phyloP scores from a whole-genome alignment of 1,284 basidiomycete species.

The Taiwanofungus camphoratus region DNA sequence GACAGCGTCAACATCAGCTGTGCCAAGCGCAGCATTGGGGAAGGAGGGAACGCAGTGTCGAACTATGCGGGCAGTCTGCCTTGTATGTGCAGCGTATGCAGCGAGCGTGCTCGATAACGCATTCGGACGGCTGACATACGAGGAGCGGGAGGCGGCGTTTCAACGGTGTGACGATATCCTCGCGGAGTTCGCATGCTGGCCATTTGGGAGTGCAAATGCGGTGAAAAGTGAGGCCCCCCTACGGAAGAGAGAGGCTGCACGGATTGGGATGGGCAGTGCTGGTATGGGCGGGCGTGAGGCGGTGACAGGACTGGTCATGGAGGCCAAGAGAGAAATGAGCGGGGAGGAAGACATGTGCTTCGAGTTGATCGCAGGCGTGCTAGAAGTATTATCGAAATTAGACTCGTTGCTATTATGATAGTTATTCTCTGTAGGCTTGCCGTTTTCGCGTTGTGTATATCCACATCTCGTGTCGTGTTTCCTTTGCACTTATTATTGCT shows the following conservation, averaged over 20 bases:
- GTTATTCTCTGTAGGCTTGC: too few species aligned
- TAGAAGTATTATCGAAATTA: slow-evolving; percentile 86
- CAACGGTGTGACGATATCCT: slow-evolving; percentile 88
- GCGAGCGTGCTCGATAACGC: slow-evolving; percentile 95
- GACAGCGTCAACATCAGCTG: slow-evolving; percentile 78
- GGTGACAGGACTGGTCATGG: slow-evolving; percentile 73
- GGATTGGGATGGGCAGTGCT: slow-evolving; percentile 50
- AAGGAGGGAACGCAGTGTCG: slow-evolving; percentile 78
- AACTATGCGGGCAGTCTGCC: slow-evolving; percentile 72
- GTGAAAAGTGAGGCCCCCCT: slow-evolving; percentile 22
- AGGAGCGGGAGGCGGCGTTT: slow-evolving; percentile 88
- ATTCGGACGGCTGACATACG: slow-evolving; percentile 80
- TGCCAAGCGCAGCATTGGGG: slow-evolving; percentile 69
- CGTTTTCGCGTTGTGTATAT: too few species aligned
- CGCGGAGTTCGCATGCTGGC: slow-evolving; percentile 86
- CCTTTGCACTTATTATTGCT: too few species aligned
- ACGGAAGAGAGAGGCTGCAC: slow-evolving; percentile 36
- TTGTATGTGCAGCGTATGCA: slow-evolving; percentile 86
- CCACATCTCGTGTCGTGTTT: too few species aligned
- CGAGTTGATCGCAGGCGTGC: slow-evolving; percentile 84
- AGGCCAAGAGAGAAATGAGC: slow-evolving; percentile 71
- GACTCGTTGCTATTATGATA: slow-evolving; percentile 66
- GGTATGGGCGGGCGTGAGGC: slow-evolving; percentile 59
- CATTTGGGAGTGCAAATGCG: slow-evolving; percentile 57
- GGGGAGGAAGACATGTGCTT: slow-evolving; percentile 73